Percentiles rank a stretch among this genome's conserved stretches.
phyloP scores from a whole-genome alignment of 352 stramenopile species.

The Phytophthora kernoviae region DNA sequence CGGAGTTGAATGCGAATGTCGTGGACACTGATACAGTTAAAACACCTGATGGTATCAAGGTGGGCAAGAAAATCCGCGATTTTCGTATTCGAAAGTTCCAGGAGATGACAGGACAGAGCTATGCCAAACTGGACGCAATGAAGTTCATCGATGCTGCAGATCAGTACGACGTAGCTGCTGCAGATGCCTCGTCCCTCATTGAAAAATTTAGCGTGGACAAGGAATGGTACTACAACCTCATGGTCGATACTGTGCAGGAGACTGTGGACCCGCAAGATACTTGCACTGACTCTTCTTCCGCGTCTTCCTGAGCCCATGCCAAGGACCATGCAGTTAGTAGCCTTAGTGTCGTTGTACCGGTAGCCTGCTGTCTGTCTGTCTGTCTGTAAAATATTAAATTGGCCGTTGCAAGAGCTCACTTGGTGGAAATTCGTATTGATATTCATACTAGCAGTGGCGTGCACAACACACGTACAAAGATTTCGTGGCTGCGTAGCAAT shows the following conservation, averaged over 20 bases:
- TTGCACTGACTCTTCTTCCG: constrained; percentile 6
- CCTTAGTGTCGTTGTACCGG: not conserved
- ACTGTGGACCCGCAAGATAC: constrained; percentile 20
- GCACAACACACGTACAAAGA: too few relatives aligned
- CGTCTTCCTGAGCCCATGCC: not conserved
- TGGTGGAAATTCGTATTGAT: too few relatives aligned
- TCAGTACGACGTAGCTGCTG: constrained; percentile 29
- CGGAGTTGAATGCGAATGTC: constrained; percentile 52
- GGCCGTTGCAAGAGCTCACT: too few relatives aligned
- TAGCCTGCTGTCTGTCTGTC: too few relatives aligned
- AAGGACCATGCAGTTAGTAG: not conserved
- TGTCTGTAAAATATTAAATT: too few relatives aligned
- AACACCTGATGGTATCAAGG: constrained; percentile 31
- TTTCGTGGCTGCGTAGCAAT: too few relatives aligned
- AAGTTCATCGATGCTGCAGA: constrained; percentile 46
- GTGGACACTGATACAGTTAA: constrained; percentile 38
- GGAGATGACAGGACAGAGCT: constrained; percentile 50
- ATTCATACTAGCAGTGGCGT: too few relatives aligned
- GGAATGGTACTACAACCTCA: constrained; percentile 23
- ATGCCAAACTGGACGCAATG: constrained; percentile 44
- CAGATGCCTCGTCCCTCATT: constrained; percentile 34
- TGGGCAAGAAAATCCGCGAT: constrained; percentile 41
- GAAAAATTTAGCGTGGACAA: constrained; percentile 20
- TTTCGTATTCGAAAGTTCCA: constrained; percentile 66
- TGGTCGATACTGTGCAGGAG: not conserved